Percentiles rank a stretch among this genome's conserved stretches.
These are phyloP conservation scores for Gossypium sturtianum DNA, from an alignment of 345 rosid genomes.

Conservation along the genomic window DNA sequence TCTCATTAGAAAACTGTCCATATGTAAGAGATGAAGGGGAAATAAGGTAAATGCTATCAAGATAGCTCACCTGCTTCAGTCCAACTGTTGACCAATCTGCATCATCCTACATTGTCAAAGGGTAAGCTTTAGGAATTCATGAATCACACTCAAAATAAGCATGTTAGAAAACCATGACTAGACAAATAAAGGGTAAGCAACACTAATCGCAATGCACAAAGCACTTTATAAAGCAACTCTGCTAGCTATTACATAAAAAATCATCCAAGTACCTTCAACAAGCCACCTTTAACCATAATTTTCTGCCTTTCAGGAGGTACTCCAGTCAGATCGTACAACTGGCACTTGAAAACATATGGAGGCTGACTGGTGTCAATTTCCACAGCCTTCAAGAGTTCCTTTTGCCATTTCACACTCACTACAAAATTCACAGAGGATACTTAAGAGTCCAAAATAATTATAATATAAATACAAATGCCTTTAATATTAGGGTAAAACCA, in stretches of 20 bases:
- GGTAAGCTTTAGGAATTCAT: not conserved
- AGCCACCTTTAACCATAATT: constrained; percentile 96
- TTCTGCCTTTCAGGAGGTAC: constrained; percentile 97
- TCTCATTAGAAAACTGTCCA: not conserved
- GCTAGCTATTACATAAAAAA: not conserved
- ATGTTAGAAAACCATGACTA: not conserved
- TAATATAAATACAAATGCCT: not conserved
- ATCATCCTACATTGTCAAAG: constrained; percentile 60
- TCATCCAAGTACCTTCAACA: constrained; percentile 56
- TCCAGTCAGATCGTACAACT: constrained; percentile 82
- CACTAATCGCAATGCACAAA: not conserved
- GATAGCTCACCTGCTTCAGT: constrained; percentile 57
- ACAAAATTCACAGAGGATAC: constrained; percentile 14
- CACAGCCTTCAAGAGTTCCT: constrained; percentile 70
- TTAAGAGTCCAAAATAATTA: not conserved
- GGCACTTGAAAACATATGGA: constrained; percentile 83
- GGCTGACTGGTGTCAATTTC: constrained; percentile 80
- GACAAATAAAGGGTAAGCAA: not conserved
- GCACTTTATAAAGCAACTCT: not conserved
- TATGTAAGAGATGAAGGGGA: not conserved
- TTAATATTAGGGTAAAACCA: not conserved
- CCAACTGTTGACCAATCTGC: constrained; percentile 83
- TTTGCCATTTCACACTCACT: constrained; percentile 97
- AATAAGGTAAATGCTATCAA: constrained; percentile 4
- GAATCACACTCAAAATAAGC: constrained; percentile 10